Conservation (phyloP, 257 asterid genomes). For the Lantana camara region DNA sequence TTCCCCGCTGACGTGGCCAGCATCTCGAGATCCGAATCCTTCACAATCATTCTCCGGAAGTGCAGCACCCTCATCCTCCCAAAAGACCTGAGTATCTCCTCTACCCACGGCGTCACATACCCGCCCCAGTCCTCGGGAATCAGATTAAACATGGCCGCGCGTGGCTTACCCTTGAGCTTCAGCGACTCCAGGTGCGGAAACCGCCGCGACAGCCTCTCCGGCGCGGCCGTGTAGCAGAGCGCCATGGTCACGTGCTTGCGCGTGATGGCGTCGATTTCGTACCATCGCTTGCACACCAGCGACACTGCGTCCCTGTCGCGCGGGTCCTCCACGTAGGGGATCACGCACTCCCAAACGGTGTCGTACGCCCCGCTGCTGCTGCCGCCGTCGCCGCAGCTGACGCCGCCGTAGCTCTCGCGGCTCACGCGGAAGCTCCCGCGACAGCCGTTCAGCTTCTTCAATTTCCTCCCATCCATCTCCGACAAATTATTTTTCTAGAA, state of each 20-base stretch:
- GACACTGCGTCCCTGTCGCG: slow-evolving; percentile 73
- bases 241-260: slow-evolving; percentile 87
- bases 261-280: slow-evolving; percentile 66
- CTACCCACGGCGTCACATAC: slow-evolving; percentile 70
- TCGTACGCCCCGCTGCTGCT: slow-evolving; percentile 40
- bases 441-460: slow-evolving; percentile 18
- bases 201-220: slow-evolving; percentile 50
- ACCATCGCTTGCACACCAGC: slow-evolving; percentile 57
- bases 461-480: slow-evolving; percentile 26
- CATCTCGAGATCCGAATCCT: slow-evolving; percentile 69
- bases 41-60: slow-evolving; percentile 80
- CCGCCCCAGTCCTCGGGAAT: slow-evolving; percentile 92
- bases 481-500: not conserved
- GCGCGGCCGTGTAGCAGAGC: slow-evolving; percentile 70
- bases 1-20: slow-evolving; percentile 42
- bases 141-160: slow-evolving; percentile 85
- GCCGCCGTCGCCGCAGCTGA: not conserved
- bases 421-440: slow-evolving; percentile 3
- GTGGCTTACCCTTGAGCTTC: slow-evolving; percentile 83
- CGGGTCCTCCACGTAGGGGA: slow-evolving; percentile 68
- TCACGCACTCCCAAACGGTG: slow-evolving; percentile 73
- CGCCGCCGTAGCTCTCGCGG: slow-evolving; percentile 1
- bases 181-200: slow-evolving; percentile 78
- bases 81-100: slow-evolving; percentile 49
- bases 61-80: slow-evolving; percentile 58